phyloP scores from a whole-genome alignment of 139 green algal genomes.

The Dunaliella primolecta region DNA sequence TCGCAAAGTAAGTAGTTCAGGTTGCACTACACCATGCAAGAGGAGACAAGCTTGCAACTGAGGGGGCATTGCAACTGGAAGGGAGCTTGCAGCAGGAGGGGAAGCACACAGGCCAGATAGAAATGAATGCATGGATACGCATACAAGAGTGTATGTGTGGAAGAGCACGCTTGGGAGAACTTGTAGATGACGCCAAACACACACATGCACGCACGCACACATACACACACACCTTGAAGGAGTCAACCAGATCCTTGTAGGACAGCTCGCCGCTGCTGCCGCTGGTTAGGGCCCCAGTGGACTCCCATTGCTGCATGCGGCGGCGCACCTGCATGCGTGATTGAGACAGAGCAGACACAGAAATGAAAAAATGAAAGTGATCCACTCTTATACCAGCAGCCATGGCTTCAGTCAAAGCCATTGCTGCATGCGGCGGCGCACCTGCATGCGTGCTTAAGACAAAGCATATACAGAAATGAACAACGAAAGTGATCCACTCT shows the following conservation, averaged over 20 bases:
- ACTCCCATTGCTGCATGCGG: neutral
- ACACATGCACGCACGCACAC: slow-evolving; percentile 8
- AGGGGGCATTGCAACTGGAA: neutral
- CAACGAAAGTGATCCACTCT: no score
- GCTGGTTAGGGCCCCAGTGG: neutral
- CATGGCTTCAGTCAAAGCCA: no score
- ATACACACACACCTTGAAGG: slow-evolving; percentile 18
- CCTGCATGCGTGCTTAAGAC: neutral
- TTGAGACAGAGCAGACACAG: neutral
- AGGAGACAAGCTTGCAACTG: no score
- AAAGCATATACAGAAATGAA: neutral
- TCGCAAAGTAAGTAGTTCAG: neutral
- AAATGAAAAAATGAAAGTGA: no score
- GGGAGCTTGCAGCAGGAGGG: neutral
- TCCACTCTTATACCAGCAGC: no score
- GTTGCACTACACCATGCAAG: no score
- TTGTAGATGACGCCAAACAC: neutral
- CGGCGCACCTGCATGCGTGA: neutral
- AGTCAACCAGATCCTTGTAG: slow-evolving; percentile 30
- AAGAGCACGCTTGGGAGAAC: neutral
- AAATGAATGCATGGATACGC: neutral
- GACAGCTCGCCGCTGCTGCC: neutral
- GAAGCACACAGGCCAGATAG: neutral
- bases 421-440: no score
- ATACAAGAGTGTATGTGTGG: neutral